phyloP scores from a whole-genome alignment of 768 basidiomycete species.

The Rhizopogon roseolus region DNA sequence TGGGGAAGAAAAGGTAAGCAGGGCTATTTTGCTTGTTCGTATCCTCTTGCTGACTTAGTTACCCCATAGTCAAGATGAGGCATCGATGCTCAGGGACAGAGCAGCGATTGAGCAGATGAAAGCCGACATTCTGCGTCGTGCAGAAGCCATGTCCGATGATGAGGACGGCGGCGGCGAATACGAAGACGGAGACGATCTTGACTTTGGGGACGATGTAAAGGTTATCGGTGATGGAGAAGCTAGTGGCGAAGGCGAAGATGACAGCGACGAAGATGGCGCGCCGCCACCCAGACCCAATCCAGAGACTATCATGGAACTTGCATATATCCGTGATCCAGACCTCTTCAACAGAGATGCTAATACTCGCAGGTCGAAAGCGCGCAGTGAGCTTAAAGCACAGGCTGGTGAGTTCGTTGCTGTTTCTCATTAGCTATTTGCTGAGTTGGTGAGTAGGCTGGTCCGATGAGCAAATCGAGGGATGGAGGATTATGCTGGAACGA shows the following conservation, averaged over 20 bases:
- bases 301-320: slow-evolving; percentile 68
- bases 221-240: slow-evolving; percentile 58
- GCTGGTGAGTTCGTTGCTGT: slow-evolving; percentile 46
- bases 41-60: slow-evolving; percentile 2
- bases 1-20: slow-evolving; percentile 64
- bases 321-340: slow-evolving; percentile 71
- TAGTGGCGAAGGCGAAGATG: slow-evolving; percentile 33
- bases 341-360: slow-evolving; percentile 73
- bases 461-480: slow-evolving; percentile 90
- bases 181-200: slow-evolving; percentile 51
- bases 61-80: slow-evolving; percentile 37
- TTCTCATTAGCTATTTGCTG: background rate
- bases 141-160: slow-evolving; percentile 61
- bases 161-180: slow-evolving; percentile 49
- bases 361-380: slow-evolving; percentile 64
- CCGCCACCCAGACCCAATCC: slow-evolving; percentile 23
- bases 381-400: slow-evolving; percentile 59
- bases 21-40: slow-evolving; percentile 1
- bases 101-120: slow-evolving; percentile 72
- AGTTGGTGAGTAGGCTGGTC: slow-evolving; percentile 47
- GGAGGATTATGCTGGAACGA: slow-evolving; percentile 85
- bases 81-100: slow-evolving; percentile 48
- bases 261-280: slow-evolving; percentile 20
- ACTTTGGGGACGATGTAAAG: slow-evolving; percentile 46
- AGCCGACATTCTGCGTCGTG: slow-evolving; percentile 73